Conservation (phyloP, 148 eudicot species). For the Simmondsia chinensis region DNA sequence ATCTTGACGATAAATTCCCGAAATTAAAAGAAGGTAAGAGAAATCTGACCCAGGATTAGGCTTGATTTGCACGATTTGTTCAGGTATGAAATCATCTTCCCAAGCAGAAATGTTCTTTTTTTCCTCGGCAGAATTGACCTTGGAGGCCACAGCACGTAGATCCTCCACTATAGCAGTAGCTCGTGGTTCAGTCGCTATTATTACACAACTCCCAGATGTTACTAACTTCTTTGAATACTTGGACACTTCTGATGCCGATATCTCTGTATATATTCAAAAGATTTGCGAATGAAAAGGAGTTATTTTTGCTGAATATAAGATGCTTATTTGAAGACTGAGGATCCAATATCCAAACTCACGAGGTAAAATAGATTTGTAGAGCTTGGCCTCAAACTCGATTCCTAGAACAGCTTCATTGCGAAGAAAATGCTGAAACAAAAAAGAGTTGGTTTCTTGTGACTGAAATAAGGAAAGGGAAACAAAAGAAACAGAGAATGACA, state of each 20-base stretch:
- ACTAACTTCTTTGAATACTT: conserved; percentile 46
- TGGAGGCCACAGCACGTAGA: conserved; percentile 30
- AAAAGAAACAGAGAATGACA: neutral
- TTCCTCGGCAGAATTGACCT: conserved; percentile 42
- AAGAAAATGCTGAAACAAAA: conserved; percentile 62
- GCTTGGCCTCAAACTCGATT: conserved; percentile 73
- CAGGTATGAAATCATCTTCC: conserved; percentile 68
- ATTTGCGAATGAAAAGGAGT: conserved; percentile 2
- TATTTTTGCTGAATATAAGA: neutral
- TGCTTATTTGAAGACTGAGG: neutral
- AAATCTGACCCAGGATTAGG: conserved; percentile 58
- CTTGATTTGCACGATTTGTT: conserved; percentile 45
- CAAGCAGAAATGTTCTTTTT: conserved; percentile 36
- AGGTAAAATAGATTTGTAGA: conserved; percentile 63
- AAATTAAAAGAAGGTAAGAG: neutral
- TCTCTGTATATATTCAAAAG: conserved; percentile 19
- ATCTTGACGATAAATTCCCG: neutral
- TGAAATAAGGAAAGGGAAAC: neutral
- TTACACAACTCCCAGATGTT: conserved; percentile 44
- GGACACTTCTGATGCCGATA: conserved; percentile 56
- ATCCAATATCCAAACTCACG: conserved; percentile 32
- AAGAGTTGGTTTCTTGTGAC: neutral
- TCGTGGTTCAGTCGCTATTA: conserved; percentile 57
- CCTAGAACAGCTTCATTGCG: conserved; percentile 70
- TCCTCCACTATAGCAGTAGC: conserved; percentile 53